These are phyloP conservation scores for Aspergillus ibericus DNA, from an alignment of 2,329 filamentous ascomycete genomes.

Conservation along the genomic window DNA sequence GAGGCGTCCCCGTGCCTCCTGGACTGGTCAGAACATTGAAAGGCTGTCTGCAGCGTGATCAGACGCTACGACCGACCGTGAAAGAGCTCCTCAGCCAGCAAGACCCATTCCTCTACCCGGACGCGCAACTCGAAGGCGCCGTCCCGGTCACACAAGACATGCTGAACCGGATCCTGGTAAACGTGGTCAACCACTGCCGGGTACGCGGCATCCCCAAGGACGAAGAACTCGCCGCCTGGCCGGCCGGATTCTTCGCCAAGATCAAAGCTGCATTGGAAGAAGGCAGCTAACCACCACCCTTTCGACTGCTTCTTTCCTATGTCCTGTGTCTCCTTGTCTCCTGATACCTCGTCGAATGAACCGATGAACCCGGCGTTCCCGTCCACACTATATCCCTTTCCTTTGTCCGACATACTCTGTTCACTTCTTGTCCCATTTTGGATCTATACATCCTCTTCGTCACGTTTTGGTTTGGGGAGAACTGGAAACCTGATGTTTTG, in stretches of 20 bases:
- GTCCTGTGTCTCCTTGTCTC: neutral
- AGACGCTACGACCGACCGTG: conserved; percentile 57
- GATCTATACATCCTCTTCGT: neutral
- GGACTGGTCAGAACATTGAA: conserved; percentile 58
- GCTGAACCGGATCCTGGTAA: conserved; percentile 59
- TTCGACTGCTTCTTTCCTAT: neutral
- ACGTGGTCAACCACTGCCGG: conserved; percentile 61
- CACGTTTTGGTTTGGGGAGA: neutral
- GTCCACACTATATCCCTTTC: neutral
- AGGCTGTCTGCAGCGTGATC: conserved; percentile 60
- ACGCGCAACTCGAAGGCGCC: conserved; percentile 46
- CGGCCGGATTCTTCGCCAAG: conserved; percentile 49
- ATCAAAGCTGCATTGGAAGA: conserved; percentile 49
- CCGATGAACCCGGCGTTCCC: conserved; percentile 1
- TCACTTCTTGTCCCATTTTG: neutral
- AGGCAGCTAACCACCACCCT: neutral
- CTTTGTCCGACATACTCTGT: neutral
- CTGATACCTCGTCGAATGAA: neutral
- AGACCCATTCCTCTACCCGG: conserved; percentile 61
- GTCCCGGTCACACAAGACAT: conserved; percentile 59
- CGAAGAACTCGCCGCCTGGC: conserved; percentile 55
- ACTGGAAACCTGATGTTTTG: neutral
- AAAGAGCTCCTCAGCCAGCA: conserved; percentile 55
- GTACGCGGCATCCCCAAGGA: conserved; percentile 57
- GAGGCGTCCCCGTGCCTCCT: conserved; percentile 53